Evolutionary conservation across 225 moss, liverwort and hornwort genomes (phyloP).

Genomic region (Climacium dendroides): DNA sequence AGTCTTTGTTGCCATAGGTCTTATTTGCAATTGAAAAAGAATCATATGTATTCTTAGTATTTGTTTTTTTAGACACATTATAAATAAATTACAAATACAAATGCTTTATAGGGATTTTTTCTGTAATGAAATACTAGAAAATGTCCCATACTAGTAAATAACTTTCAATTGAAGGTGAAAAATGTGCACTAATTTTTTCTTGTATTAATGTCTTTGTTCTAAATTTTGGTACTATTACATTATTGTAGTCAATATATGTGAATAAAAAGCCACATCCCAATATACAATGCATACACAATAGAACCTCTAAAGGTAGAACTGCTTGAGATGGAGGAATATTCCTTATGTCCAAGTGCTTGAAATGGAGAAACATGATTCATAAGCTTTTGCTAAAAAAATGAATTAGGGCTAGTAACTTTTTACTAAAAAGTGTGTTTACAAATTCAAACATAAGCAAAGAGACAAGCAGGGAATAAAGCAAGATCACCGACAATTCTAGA

Average conservation of each 20-base stretch:
- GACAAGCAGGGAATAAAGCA: background rate
- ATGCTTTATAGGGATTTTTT: background rate
- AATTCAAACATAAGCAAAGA: background rate
- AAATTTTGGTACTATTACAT: background rate
- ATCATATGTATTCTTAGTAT: rapidly evolving
- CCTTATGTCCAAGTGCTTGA: no score
- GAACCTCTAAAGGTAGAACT: background rate
- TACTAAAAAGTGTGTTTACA: rapidly evolving
- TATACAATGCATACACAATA: background rate
- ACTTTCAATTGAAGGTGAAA: background rate
- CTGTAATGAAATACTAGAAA: background rate
- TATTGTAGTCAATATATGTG: background rate
- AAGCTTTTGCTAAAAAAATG: background rate
- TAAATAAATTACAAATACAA: background rate
- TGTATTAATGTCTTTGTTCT: background rate
- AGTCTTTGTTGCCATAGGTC: background rate
- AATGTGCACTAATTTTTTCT: rapidly evolving
- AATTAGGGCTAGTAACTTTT: no score
- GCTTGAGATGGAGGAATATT: background rate
- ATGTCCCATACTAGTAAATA: background rate
- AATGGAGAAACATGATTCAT: background rate
- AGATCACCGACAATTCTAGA: rapidly evolving
- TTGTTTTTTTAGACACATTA: background rate
- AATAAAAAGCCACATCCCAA: background rate
- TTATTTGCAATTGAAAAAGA: background rate